These are phyloP conservation scores for Nymphaea colorata DNA, from an alignment of 164 flowering plant species.

Conservation along the genomic window DNA sequence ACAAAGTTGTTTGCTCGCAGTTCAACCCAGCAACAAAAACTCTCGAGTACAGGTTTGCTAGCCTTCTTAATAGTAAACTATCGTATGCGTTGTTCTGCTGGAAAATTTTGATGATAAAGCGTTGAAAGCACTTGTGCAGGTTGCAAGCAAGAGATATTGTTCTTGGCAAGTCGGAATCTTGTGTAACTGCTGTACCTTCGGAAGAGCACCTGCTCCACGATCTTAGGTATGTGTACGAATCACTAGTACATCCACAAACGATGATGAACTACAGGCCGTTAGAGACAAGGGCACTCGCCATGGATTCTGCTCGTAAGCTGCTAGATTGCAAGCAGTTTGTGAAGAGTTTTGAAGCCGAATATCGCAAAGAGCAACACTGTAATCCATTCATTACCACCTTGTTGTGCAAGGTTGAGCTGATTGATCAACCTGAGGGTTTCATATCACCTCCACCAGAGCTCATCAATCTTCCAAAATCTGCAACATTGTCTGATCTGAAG, in stretches of 20 bases:
- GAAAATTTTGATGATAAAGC: neutral
- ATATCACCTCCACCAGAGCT: constrained; percentile 49
- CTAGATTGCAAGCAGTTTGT: constrained; percentile 83
- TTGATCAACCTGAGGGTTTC: constrained; percentile 26
- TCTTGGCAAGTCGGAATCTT: neutral
- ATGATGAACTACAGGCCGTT: constrained; percentile 24
- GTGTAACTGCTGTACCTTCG: constrained; percentile 15
- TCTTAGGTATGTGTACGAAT: constrained; percentile 34
- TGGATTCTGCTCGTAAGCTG: constrained; percentile 35
- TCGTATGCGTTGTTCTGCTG: neutral
- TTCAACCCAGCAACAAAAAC: constrained; percentile 35
- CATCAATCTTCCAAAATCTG: constrained; percentile 27
- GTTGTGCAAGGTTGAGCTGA: constrained; percentile 35
- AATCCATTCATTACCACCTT: constrained; percentile 19
- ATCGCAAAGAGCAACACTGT: neutral
- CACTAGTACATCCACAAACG: constrained; percentile 41
- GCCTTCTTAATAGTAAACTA: neutral
- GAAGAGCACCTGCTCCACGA: constrained; percentile 35
- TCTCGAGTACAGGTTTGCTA: constrained; percentile 48
- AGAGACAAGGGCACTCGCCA: constrained; percentile 14
- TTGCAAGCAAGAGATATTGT: constrained; percentile 18
- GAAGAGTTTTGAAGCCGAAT: constrained; percentile 32
- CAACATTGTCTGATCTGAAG: constrained; percentile 57
- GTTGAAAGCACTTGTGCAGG: constrained; percentile 7
- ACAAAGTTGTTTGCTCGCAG: constrained; percentile 30